Base-by-base conservation (phyloP, 2,329 filamentous ascomycete genomes). In the Beauveria rudraprayagi region DNA sequence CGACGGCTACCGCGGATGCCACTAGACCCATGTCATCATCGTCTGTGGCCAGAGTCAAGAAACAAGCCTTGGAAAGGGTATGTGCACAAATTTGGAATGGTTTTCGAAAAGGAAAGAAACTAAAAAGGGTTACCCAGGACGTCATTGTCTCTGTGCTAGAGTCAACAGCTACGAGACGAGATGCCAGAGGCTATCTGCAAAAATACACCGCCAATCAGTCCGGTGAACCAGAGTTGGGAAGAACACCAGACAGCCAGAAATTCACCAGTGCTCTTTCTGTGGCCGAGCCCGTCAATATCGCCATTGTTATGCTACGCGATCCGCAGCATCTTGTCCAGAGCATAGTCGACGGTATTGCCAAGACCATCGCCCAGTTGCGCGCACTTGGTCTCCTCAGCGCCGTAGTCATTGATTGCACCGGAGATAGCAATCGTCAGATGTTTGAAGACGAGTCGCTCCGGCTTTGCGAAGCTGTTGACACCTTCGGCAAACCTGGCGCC, bases 101-200 rank as follows among this genome's bases (percentile, higher is more conserved):
- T 43, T 14, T 17, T 11, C 3, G 40, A 22, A n/a, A 24, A 9
- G 17, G 24, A n/a, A 17, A 41, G 8, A 17, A 28, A n/a, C 46
- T 61, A 14, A 60, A 30, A 41, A 7, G 24, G 24, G 5, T 8
- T 24, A 41, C 34, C 14, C 65, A 92, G 88, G 91, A 96, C 70
- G 89, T 96, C 68, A 87, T 96, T 67, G 81, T 95, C 37, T 92
- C 91, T 17, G 84, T 97, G 3, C 80, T 99, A 37, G 91, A 90
- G 69, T 91, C 92, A 19, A 91, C 92, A 11, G 90, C 92, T 6
- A 97, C 93, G 0, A 96, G 92, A 74, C 86, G 94, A 68, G 94
- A 99, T 76, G 92, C 92, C 53, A 92, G 90, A 73, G 87, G 90
- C 43, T 99, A 97, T 70, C 81, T 99, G 17, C 89, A 94, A 67